These are phyloP conservation scores for Phytophthora brassicae DNA, from an alignment of 352 stramenopile genomes.

Conservation along the genomic window DNA sequence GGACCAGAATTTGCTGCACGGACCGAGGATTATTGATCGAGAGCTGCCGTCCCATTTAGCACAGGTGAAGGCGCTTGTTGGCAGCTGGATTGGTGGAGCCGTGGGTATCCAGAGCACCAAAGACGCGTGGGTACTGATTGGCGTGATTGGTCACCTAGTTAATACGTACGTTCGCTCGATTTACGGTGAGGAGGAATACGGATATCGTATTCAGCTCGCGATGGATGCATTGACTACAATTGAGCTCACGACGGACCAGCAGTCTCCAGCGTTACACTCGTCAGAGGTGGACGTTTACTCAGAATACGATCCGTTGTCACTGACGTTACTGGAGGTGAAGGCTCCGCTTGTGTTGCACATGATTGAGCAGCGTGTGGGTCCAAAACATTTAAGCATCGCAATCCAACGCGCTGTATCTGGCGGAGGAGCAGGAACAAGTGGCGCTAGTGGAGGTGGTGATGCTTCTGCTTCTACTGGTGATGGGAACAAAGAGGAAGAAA, in stretches of 20 bases:
- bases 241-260: constrained; percentile 71
- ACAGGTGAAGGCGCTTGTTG: constrained; percentile 76
- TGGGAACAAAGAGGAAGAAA: constrained; percentile 43
- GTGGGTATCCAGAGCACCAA: constrained; percentile 87
- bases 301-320: constrained; percentile 71
- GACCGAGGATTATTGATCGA: constrained; percentile 79
- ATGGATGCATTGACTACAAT: constrained; percentile 87
- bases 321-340: constrained; percentile 83
- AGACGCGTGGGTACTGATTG: constrained; percentile 83
- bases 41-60: constrained; percentile 80
- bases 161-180: constrained; percentile 82
- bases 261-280: constrained; percentile 63
- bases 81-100: constrained; percentile 77
- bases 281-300: constrained; percentile 85
- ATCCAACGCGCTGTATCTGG: constrained; percentile 79
- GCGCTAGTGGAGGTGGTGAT: constrained; percentile 29
- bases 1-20: constrained; percentile 79
- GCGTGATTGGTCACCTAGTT: constrained; percentile 77
- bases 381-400: constrained; percentile 71
- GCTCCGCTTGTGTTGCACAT: constrained; percentile 84
- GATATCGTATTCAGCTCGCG: constrained; percentile 82
- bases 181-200: constrained; percentile 84
- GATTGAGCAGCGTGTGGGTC: constrained; percentile 82
- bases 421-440: constrained; percentile 25
- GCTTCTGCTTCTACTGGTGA: constrained; percentile 30